Base-by-base conservation (phyloP, 768 basidiomycete genomes). In the Saitozyma sp. region DNA sequence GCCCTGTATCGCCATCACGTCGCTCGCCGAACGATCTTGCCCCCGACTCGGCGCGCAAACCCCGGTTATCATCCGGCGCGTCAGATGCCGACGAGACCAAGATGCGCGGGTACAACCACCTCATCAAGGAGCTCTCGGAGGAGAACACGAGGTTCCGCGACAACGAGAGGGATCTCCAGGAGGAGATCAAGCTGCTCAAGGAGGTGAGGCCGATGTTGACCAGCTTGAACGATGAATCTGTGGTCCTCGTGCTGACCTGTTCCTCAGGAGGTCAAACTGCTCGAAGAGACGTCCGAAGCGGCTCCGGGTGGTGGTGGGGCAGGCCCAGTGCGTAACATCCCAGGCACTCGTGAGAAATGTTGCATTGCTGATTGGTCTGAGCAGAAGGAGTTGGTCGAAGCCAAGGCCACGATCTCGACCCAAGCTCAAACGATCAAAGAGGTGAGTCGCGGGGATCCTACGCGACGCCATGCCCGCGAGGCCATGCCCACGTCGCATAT, bases 121-220 rank as follows among this genome's bases (percentile, higher is more conserved):
- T 96, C 70, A 86, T 96, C 19, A 88, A 91, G 74, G 89, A 92
- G 69, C 82, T 96, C 46, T 89, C 90, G 73, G 88, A 89, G 69
- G 93, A 96, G 79, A 90, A 86, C 69, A 74, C 85, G 3, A 80
- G 83, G 29, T 76, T 84, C 1, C 79, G 84, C 8, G 88, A 90
- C 63, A 84, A 84, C 63, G 86, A 86, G 75, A 87, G 88, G 70
- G 75, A 87, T n/a, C 75, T 93, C 49, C 86, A 88, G 75, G 85
- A 87, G 10, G 91, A 92, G 80, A 92, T 92, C 72, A 84, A 84
- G 66, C 79, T 87, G 11, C 81, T 93, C 43, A 89, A 87, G 59
- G 86, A 90, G 82, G 91, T 88, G 55, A 38, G 64, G 54, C 16
- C 40, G 37, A 16, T 58, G 17, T 29, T 29, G n/a, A n/a, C n/a